Evolutionary conservation across 331 rosid species (phyloP), one percentile per base, ranked within the genome.

Genomic region (Malus hybrid): DNA sequence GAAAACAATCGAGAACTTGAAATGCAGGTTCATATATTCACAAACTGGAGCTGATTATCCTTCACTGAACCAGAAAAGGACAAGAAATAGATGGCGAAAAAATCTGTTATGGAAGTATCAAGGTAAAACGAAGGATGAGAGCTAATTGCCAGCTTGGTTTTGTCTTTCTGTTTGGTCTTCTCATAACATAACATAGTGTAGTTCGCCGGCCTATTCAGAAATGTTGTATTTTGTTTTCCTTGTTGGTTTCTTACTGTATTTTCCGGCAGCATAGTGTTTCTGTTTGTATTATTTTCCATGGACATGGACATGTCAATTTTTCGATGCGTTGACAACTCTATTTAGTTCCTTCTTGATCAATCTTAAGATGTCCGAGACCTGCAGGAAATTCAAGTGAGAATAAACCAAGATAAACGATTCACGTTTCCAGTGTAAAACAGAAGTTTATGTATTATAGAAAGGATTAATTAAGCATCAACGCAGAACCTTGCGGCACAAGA

Each of bases 321-420:
- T 78, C 22, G 65, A 62, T 22, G 34, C 18, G 18, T 78, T 20
- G 72, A 61, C 63, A 80, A 73, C 80, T 77, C 67, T 44, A 69
- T 39, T 56, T 55, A 90, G 67, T 64, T 87, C 86, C 69, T 65
- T 67, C 83, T 80, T 76, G 74, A 92, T 90, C 84, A 80, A 79
- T 82, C 74, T 77, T 76, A 92, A 78, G 72, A 87, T 52, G 67
- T 83, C 85, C 13, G 76, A 77, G 66, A 92, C 97, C 97, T 94
- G 86, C 69, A 67, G 20, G 42, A 63, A 34, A 78, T 67, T 33
- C 6, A 15, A 62, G 62, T 6, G 29, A 29, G 6, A 12, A 74
- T 6, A 13, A 73, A 65, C 44, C 48, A 42, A 42, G 48, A 42
- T 42, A 42, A 42, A 42, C 14, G 1, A 32, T 32, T 18, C 24